Base-by-base conservation (phyloP, 805 yeast species). In the Allodekkera sacchari region DNA sequence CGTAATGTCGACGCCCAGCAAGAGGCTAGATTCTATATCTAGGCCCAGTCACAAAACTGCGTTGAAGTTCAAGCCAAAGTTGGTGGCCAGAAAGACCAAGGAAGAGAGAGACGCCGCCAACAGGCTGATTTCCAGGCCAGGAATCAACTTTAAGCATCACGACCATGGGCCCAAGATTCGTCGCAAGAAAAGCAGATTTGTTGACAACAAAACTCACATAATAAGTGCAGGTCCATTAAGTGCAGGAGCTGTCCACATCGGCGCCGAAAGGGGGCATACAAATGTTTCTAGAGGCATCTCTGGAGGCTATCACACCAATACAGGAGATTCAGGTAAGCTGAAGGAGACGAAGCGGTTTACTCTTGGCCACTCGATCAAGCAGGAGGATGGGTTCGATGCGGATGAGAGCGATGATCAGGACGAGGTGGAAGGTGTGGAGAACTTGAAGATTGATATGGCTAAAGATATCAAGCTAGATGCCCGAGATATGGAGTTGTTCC, bases 51-150 rank as follows among this genome's bases (percentile, higher is more conserved):
- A 36, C 2, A 72, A 74, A 44, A 71, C 83, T 6, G 64, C 74
- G 3, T 59, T 81, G 38, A 79, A 80, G 54, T 88, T 88, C 58
- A 76, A 77, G 54, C 96, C 96, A 3, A 88, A 88, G 54, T 78
- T 68, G 2, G 95, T 88, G 26, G 87, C 87, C 1, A 66, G 96
- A 56, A 75, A 84, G 51, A 61, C 85, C 8, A 79, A 83, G 44
- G 88, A 83, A 44, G 95, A 85, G 44, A 64, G 95, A 52, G 95
- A 76, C 15, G 76, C 82, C 18, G 28, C 20, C 5, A 88, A 87
- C 0, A 85, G 87, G 4, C n/a, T n/a, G n/a, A 28, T 41, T 11
- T 32, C 38, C 5, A 47, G 43, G 2, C 52, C 55, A 3, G 52
- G 55, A 10, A 32, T 68, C 64, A 41, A 59, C 66, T 37, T 61